Evolutionary conservation across 345 rosid species (phyloP), one percentile per base, ranked within the genome.

Genomic region (Stellera chamaejasme): DNA sequence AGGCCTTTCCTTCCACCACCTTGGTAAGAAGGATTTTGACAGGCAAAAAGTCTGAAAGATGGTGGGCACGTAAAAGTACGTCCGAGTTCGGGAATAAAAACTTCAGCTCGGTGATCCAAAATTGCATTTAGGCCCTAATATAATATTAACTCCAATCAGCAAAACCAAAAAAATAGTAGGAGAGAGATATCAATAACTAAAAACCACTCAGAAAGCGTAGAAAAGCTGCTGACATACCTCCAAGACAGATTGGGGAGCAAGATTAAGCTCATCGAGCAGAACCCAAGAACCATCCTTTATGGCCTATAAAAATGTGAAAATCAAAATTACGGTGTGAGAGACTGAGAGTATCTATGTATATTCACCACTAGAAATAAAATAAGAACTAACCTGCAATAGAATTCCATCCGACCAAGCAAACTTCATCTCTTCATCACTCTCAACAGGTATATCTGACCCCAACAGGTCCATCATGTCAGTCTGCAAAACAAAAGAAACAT

Each of bases 1-100:
- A 92, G 96, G 66, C 96, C 94, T 77, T 92, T 92, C 71, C 98
- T 74, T 48, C 98, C 98, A 69, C 98, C 98, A 57, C 98, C 98
- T 75, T 92, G 97, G 67, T 81, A 76, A 49, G 94, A 77, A 71
- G 98, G 98, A 75, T 92, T 92, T 78, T 92, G 98, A 69, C 98
- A 92, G 42, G 97, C 95, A 74, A 92, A 92, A 67, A 92, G 76
- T 70, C 91, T 82, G 63, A 92, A 92, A 56, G 96, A 73, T 44
- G 84, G 65, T 13, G 91, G 96, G 57, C 98, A 92, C 55, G 67
- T 84, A 67, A 79, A 92, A 39, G 96, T 79, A 60, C 66, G 79
- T 50, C 86, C 87, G 26, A 92, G 81, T 74, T 92, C 98, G 13
- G 98, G 98, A 73, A 92, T 84, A 72, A 84, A 92, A 55, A 89